These are phyloP conservation scores for Rhizophagus sp. DNA, from an alignment of 192 early-diverging fungal species.

Conservation along the genomic window DNA sequence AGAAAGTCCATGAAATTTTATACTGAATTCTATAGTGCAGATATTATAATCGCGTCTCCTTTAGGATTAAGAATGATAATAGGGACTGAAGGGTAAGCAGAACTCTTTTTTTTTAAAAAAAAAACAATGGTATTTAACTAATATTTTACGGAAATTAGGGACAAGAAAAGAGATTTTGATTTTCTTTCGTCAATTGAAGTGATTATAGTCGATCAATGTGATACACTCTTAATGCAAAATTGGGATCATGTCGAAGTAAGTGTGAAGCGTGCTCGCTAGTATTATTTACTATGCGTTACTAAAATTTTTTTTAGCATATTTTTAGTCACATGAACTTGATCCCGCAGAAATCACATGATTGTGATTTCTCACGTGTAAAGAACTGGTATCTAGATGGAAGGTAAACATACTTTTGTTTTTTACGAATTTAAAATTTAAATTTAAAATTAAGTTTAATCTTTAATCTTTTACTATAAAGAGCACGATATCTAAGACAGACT, in stretches of 20 bases:
- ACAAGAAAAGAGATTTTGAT: slow-evolving; percentile 90
- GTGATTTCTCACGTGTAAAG: slow-evolving; percentile 92
- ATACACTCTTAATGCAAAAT: slow-evolving; percentile 95
- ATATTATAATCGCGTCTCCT: slow-evolving; percentile 91
- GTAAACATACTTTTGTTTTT: slow-evolving; percentile 16
- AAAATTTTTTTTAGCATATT: slow-evolving; percentile 57
- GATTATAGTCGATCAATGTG: slow-evolving; percentile 82
- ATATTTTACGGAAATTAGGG: slow-evolving; percentile 42
- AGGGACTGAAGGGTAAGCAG: slow-evolving; percentile 69
- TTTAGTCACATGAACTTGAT: slow-evolving; percentile 85
- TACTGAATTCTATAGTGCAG: slow-evolving; percentile 84
- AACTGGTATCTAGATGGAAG: slow-evolving; percentile 85
- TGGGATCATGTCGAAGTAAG: slow-evolving; percentile 90
- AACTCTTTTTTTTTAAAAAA: not conserved
- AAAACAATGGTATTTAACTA: too few relatives aligned
- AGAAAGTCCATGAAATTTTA: slow-evolving; percentile 86
- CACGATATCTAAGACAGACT: slow-evolving; percentile 88
- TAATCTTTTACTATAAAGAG: slow-evolving; percentile 42
- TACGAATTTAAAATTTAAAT: not conserved
- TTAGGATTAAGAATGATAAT: slow-evolving; percentile 88
- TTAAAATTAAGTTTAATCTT: not conserved
- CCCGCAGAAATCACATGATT: slow-evolving; percentile 89
- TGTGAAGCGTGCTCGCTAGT: not conserved
- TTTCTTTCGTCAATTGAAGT: slow-evolving; percentile 93
- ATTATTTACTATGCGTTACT: slow-evolving; percentile 19